Percentiles rank a stretch among this genome's conserved stretches.
phyloP scores from a whole-genome alignment of 768 basidiomycete genomes.

The Lactarius indigo region DNA sequence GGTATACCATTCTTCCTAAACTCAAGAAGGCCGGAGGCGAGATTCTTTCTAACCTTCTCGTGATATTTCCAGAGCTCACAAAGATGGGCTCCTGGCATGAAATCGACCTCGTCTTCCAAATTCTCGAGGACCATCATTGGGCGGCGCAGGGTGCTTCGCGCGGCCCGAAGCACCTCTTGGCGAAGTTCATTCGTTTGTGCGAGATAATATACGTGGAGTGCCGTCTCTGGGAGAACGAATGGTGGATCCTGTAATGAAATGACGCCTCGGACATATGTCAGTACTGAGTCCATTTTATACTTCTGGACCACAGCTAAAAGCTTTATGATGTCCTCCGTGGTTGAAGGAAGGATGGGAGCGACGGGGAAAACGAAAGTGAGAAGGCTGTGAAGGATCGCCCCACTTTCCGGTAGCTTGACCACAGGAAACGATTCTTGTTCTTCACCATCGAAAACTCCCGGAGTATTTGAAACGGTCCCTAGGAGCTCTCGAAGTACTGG shows the following conservation, averaged over 20 bases:
- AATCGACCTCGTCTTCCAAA: neutral
- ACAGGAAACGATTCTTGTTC: neutral
- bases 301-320: neutral
- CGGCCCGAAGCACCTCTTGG: neutral
- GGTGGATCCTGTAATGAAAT: neutral
- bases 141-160: neutral
- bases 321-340: neutral
- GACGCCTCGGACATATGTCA: neutral
- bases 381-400: neutral
- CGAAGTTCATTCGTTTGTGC: neutral
- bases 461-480: neutral
- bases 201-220: neutral
- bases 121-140: neutral
- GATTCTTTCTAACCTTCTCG: neutral
- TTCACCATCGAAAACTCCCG: neutral
- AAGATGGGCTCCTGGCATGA: neutral
- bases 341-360: neutral
- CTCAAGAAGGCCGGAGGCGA: neutral
- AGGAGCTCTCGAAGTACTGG: constrained; percentile 10
- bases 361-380: neutral
- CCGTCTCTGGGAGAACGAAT: neutral
- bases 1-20: neutral
- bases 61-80: neutral
- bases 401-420: neutral
- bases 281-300: neutral